phyloP scores from a whole-genome alignment of 2,329 filamentous ascomycete species.

The Fusarium compactum region DNA sequence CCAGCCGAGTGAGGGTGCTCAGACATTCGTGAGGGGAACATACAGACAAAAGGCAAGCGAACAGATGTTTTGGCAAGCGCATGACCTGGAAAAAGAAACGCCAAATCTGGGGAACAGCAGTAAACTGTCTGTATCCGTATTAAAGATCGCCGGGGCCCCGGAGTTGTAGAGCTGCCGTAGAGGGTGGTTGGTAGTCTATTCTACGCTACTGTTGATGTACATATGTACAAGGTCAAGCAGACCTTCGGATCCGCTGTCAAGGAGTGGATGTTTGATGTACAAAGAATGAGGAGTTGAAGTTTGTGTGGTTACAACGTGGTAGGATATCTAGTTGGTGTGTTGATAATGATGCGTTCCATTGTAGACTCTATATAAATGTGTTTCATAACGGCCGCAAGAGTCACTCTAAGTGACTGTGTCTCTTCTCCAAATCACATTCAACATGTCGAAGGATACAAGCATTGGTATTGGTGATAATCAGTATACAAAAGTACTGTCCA shows the following conservation, averaged over 20 bases:
- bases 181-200: neutral
- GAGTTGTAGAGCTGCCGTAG: conserved; percentile 8
- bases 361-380: neutral
- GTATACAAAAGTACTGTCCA: neutral
- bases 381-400: neutral
- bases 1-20: conserved; percentile 7
- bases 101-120: conserved; percentile 26
- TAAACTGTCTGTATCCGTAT: conserved; percentile 7
- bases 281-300: neutral
- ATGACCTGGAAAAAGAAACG: neutral
- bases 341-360: conserved; percentile 19
- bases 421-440: conserved; percentile 3
- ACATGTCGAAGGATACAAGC: neutral
- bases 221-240: conserved; percentile 27
- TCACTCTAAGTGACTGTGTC: neutral
- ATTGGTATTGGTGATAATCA: neutral
- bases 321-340: conserved; percentile 18
- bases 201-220: neutral
- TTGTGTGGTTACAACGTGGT: conserved; percentile 15
- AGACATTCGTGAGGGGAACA: conserved; percentile 28
- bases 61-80: neutral
- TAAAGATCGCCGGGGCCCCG: conserved; percentile 32
- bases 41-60: neutral
- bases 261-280: conserved; percentile 7
- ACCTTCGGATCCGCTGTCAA: conserved; percentile 41